These are phyloP conservation scores for Aspergillus leporis DNA, from an alignment of 495 filamentous ascomycete species.

Conservation along the genomic window DNA sequence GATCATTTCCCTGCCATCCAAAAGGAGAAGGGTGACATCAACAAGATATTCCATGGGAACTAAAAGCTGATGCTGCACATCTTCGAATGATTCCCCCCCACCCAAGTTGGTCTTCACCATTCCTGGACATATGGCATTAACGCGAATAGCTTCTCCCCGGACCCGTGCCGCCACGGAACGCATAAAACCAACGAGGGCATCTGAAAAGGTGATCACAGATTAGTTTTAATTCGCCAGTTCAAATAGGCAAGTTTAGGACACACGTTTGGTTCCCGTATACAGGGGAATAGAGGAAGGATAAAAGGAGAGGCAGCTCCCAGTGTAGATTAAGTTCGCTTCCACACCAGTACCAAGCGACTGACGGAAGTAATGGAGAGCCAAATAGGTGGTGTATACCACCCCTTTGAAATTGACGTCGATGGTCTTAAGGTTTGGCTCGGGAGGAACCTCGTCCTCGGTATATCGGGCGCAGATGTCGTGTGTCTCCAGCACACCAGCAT, in stretches of 20 bases:
- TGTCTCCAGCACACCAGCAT: conserved; percentile 20
- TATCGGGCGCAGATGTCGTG: conserved; percentile 7
- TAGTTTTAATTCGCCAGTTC: not conserved
- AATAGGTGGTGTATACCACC: conserved; percentile 61
- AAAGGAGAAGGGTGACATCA: too few species aligned
- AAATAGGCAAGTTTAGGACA: not conserved
- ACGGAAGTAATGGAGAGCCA: conserved; percentile 41
- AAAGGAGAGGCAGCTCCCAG: conserved; percentile 22
- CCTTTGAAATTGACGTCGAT: conserved; percentile 63
- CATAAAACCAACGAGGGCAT: conserved; percentile 21
- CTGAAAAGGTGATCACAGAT: too few species aligned
- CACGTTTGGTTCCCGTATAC: conserved; percentile 22
- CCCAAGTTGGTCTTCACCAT: too few species aligned
- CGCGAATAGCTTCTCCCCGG: too few species aligned
- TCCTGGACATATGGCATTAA: too few species aligned
- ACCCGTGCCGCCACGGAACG: conserved; percentile 22
- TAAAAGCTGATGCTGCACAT: too few species aligned
- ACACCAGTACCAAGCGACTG: conserved; percentile 14
- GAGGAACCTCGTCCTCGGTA: conserved; percentile 33
- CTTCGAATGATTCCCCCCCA: too few species aligned
- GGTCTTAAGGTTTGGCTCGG: conserved; percentile 50
- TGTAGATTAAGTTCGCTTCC: conserved; percentile 18
- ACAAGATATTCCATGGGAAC: too few species aligned
- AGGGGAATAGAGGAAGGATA: conserved; percentile 23
- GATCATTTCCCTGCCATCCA: too few species aligned